phyloP scores from a whole-genome alignment of 371 early-diverging fungal genomes.

The Basidiobolus meristosporus region DNA sequence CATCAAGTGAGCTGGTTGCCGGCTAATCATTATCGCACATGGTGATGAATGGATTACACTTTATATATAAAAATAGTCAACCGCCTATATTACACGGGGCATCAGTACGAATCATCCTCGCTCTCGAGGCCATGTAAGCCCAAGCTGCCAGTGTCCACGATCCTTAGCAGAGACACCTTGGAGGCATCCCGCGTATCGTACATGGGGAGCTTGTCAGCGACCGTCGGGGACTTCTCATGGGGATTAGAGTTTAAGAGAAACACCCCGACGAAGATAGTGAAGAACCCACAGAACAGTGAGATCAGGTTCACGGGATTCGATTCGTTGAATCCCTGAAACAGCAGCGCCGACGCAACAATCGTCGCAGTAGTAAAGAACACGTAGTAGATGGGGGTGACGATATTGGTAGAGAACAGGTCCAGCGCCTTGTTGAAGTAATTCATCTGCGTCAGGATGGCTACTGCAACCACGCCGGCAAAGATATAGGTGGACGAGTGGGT shows the following conservation, averaged over 20 bases:
- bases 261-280: slow-evolving; percentile 81
- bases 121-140: no score
- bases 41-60: no score
- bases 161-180: no score
- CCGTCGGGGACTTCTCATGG: no score
- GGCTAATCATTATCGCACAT: no score
- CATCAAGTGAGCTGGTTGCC: no score
- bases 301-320: slow-evolving; percentile 51
- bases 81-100: no score
- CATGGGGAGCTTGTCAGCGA: no score
- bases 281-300: slow-evolving; percentile 70
- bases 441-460: slow-evolving; percentile 75
- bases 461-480: slow-evolving; percentile 50
- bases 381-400: slow-evolving; percentile 79
- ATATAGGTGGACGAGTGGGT: slow-evolving; percentile 67
- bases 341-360: slow-evolving; percentile 63
- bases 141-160: no score
- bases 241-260: slow-evolving; percentile 67
- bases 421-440: slow-evolving; percentile 93
- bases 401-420: slow-evolving; percentile 71
- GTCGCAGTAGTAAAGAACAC: slow-evolving; percentile 87
- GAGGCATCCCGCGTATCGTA: no score
- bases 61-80: no score
- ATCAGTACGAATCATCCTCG: no score
- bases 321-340: slow-evolving; percentile 73